Evolutionary conservation across 371 early-diverging fungal genomes (phyloP).

Genomic region (Mucor ambiguus): DNA sequence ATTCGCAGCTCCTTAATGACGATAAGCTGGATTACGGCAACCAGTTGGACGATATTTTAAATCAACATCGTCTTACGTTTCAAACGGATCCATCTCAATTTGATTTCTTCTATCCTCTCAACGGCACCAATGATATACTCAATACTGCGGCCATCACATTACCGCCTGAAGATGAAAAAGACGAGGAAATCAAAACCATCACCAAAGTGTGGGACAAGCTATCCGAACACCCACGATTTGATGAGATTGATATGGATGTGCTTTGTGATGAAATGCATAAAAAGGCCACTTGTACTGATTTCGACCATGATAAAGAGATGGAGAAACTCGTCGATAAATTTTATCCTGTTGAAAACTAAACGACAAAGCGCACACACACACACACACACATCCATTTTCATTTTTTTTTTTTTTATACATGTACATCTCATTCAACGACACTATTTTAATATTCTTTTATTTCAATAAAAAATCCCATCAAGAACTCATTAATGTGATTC

Average conservation of each 20-base stretch:
- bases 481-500: constrained; percentile 60
- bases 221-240: constrained; percentile 57
- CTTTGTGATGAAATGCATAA: constrained; percentile 61
- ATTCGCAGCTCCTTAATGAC: constrained; percentile 21
- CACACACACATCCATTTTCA: background rate
- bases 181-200: constrained; percentile 44
- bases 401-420: constrained; percentile 8
- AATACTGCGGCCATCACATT: constrained; percentile 2
- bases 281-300: constrained; percentile 48
- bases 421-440: constrained; percentile 3
- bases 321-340: constrained; percentile 9
- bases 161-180: background rate
- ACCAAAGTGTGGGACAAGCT: constrained; percentile 59
- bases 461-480: constrained; percentile 21
- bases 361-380: background rate
- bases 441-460: background rate
- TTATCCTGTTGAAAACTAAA: constrained; percentile 14
- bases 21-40: constrained; percentile 2
- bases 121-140: constrained; percentile 5
- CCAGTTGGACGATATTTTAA: constrained; percentile 13
- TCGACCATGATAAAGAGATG: constrained; percentile 19
- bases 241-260: constrained; percentile 56
- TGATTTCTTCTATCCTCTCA: constrained; percentile 29
- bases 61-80: constrained; percentile 11
- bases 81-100: constrained; percentile 24